These are phyloP conservation scores for Colletotrichum orbiculare DNA, from an alignment of 2,329 filamentous ascomycete species.

Conservation along the genomic window DNA sequence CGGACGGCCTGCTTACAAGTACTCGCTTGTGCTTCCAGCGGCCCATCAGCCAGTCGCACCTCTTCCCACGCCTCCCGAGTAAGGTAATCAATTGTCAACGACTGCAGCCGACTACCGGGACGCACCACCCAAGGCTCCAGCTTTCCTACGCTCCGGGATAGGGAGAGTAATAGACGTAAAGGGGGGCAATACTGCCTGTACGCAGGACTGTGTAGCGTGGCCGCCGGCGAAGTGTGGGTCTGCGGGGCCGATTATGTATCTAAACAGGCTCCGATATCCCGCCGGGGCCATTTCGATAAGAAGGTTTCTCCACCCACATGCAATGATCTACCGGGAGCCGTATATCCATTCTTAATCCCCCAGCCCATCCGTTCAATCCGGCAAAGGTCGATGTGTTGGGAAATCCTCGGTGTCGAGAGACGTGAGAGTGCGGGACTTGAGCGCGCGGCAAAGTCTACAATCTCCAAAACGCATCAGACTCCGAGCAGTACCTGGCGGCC, in stretches of 20 bases:
- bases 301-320: background rate
- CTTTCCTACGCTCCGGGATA: conserved; percentile 14
- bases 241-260: conserved; percentile 19
- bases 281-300: background rate
- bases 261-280: conserved; percentile 27
- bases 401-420: too few relatives aligned
- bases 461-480: conserved; percentile 5
- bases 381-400: background rate
- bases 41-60: too few relatives aligned
- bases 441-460: background rate
- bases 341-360: conserved; percentile 5
- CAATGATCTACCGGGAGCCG: background rate
- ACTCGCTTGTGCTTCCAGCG: too few relatives aligned
- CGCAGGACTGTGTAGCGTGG: conserved; percentile 10
- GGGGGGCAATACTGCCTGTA: background rate
- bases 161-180: background rate
- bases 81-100: conserved; percentile 27
- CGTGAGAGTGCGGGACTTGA: too few relatives aligned
- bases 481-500: background rate
- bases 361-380: background rate
- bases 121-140: too few relatives aligned
- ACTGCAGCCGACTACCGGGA: conserved; percentile 2
- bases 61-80: background rate
- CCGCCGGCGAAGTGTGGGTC: conserved; percentile 14
- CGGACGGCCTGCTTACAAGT: background rate